These are phyloP conservation scores for Exsudoporus frostii DNA, from an alignment of 768 basidiomycete genomes.

Conservation along the genomic window DNA sequence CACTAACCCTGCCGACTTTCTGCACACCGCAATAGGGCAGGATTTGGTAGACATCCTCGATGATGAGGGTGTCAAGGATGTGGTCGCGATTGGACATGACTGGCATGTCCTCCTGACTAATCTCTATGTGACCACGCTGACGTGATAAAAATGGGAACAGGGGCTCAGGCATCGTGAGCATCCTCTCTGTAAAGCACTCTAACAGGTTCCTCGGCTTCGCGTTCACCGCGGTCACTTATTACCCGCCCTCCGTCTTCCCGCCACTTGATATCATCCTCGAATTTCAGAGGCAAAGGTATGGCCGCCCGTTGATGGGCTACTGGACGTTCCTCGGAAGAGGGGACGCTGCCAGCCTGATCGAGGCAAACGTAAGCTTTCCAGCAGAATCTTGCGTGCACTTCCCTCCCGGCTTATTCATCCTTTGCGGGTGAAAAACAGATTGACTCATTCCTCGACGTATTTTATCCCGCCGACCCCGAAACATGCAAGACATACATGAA, in stretches of 20 bases:
- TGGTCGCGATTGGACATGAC: constrained; percentile 40
- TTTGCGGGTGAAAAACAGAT: constrained; percentile 20
- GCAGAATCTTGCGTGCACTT: too few relatives aligned
- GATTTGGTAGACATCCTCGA: constrained; percentile 41
- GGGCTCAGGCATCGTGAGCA: constrained; percentile 35
- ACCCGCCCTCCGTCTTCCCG: constrained; percentile 24
- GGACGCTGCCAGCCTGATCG: constrained; percentile 31
- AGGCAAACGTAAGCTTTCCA: constrained; percentile 31
- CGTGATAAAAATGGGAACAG: constrained; percentile 17
- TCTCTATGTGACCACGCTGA: neutral
- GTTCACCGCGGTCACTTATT: constrained; percentile 36
- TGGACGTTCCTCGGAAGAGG: constrained; percentile 37
- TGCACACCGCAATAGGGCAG: constrained; percentile 22
- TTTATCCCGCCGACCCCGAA: constrained; percentile 34
- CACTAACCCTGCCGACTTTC: constrained; percentile 26
- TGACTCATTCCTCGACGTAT: constrained; percentile 38
- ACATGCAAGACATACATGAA: constrained; percentile 36
- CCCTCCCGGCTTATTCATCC: neutral
- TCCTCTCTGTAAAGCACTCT: constrained; percentile 37
- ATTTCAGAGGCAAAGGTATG: constrained; percentile 25
- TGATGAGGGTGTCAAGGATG: constrained; percentile 30
- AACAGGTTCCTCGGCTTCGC: constrained; percentile 41
- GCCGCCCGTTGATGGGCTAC: constrained; percentile 41
- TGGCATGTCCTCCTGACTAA: constrained; percentile 25
- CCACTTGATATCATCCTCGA: constrained; percentile 28